Conservation (phyloP, 345 rosid species). For the Syzygium grande region DNA sequence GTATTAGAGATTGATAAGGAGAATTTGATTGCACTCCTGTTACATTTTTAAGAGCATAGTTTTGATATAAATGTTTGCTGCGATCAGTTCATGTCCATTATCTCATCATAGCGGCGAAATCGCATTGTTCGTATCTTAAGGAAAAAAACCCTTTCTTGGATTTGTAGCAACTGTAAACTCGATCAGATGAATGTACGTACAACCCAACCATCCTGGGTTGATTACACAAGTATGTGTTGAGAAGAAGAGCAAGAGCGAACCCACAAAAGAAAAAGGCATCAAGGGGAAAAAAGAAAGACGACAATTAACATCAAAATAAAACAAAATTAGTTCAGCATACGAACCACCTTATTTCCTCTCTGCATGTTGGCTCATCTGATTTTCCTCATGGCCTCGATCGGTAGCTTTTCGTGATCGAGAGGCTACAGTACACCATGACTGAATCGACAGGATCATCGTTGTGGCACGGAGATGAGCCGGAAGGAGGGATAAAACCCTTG, state of each 20-base stretch:
- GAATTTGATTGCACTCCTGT: background rate
- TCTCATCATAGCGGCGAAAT: background rate
- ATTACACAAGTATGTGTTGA: background rate
- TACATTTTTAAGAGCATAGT: background rate
- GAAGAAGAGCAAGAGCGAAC: background rate
- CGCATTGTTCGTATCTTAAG: background rate
- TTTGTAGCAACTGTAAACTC: background rate
- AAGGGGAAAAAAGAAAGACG: background rate
- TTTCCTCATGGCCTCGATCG: background rate
- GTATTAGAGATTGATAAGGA: background rate
- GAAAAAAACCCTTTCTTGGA: background rate
- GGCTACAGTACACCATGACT: conserved; percentile 21
- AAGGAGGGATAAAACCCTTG: conserved; percentile 53
- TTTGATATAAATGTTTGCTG: background rate
- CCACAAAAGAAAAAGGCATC: background rate
- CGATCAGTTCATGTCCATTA: background rate
- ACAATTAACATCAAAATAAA: background rate
- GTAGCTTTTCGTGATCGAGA: conserved; percentile 8
- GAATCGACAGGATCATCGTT: conserved; percentile 27
- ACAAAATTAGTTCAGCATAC: background rate
- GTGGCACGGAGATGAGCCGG: conserved; percentile 57
- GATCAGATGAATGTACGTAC: background rate
- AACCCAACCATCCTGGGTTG: background rate
- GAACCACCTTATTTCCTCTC: background rate
- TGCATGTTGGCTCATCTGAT: background rate